phyloP scores from a whole-genome alignment of 768 basidiomycete genomes.

The Russula vinacea region DNA sequence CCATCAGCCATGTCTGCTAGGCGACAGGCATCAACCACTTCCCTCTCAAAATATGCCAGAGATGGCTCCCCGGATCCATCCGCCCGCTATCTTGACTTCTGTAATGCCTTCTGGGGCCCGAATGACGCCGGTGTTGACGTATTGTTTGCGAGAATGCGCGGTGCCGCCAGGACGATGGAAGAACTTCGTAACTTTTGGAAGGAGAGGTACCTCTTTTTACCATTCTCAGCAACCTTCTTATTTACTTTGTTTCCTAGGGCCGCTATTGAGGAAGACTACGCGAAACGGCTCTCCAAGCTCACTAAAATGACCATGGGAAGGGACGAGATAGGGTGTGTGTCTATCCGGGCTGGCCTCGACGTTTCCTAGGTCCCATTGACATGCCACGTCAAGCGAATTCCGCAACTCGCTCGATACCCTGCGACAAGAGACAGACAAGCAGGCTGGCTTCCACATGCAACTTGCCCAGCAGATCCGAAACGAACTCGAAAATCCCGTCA shows the following conservation, averaged over 20 bases:
- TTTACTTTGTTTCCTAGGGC: constrained; percentile 49
- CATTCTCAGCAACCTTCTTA: constrained; percentile 5
- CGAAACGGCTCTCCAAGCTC: constrained; percentile 77
- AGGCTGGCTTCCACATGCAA: constrained; percentile 66
- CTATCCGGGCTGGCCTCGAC: neutral
- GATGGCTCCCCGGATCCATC: constrained; percentile 49
- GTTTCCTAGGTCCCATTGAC: neutral
- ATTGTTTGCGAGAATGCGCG: constrained; percentile 84
- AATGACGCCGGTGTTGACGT: constrained; percentile 89
- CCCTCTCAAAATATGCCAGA: constrained; percentile 66
- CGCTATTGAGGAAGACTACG: constrained; percentile 91
- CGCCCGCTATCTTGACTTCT: constrained; percentile 73
- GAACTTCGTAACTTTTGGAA: constrained; percentile 89
- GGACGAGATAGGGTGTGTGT: constrained; percentile 89
- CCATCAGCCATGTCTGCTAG: constrained; percentile 58
- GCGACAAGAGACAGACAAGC: constrained; percentile 78
- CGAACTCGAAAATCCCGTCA: constrained; percentile 67
- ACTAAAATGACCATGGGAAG: constrained; percentile 72
- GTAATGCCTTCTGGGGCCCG: constrained; percentile 94
- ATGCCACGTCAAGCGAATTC: constrained; percentile 57
- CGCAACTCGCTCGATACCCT: constrained; percentile 78
- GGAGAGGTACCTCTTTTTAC: constrained; percentile 66
- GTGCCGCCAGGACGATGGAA: constrained; percentile 81
- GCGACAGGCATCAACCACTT: constrained; percentile 79
- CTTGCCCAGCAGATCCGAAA: constrained; percentile 72